Evolutionary conservation across 441 rosid species (phyloP), one percentile per base, ranked within the genome.

Genomic region (Eutrema salsugineum): DNA sequence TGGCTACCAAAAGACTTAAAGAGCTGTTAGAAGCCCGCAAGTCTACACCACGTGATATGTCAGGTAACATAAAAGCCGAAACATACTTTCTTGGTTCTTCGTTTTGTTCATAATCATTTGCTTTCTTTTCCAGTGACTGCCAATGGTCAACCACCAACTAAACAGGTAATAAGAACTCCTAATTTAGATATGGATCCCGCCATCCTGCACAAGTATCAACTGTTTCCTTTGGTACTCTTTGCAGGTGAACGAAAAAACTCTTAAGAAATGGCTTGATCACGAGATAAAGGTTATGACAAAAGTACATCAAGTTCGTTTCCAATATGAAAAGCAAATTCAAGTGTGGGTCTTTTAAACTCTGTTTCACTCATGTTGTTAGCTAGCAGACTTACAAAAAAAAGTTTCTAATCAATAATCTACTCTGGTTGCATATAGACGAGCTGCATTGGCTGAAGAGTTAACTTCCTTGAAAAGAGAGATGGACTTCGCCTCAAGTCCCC

Each of bases 1-100:
- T 84, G 80, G 92, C 89, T 54, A 85, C 88, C 73, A 87, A 84
- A 80, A 84, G 88, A 83, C 80, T 87, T 43, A 87, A 85, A 66
- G 89, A 87, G 81, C 72, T 87, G 81, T 75, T 87, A 51, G 92
- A 85, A 82, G 80, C 83, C 17, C 89, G 84, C 70, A 85, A 87
- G 68, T 82, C 80, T 42, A 72, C 84, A 36, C 11, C 75, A 33
- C 86, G 81, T 38, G 85, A 80, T 46, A 66, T 69, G 48, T 72
- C 83, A 64, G 87, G 91, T 87, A 72, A 70, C 40, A 6, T 27
- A 33, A 49, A 16, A 51, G 44, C 43, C 5, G 14, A 50, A 42
- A 64, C 1, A 33, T 14, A 63, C 19, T 47, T 24, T 28, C 32
- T 40, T 60, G 42, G 27, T 33, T 49, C 16, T 28, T 28, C 72